Evolutionary conservation across 768 basidiomycete genomes (phyloP), one percentile per base, ranked within the genome.

Genomic region (Strobilomyces dryophilus): DNA sequence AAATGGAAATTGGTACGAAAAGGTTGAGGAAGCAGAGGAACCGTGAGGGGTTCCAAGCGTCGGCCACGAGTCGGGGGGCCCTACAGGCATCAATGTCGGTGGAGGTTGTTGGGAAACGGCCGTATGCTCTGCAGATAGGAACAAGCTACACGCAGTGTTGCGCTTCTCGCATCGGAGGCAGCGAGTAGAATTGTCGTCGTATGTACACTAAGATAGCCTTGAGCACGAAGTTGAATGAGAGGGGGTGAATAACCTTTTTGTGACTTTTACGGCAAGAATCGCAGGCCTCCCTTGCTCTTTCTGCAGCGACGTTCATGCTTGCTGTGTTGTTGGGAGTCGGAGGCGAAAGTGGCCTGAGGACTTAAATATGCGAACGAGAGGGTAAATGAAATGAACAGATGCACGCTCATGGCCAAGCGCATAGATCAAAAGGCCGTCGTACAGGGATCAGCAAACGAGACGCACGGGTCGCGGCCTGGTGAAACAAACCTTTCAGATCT

Each of bases 281-380:
- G 54, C 65, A 66, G n/a, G 65, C 65, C 37, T 58, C 61, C 51
- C 49, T 63, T 12, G 65, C 66, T 63, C 66, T 67, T 31, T 61
- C 58, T 37, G 54, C 1, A 8, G 37, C 27, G 24, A 9, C 36
- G 57, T 45, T 66, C 66, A 66, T 67, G 35, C 26, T 47, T 52
- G 49, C 24, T 42, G 42, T 21, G 48, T 51, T 47, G 50, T 47
- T 47, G 20, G 29, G 39, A 45, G 46, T 41, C 40, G 31, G 31
- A 43, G 35, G 17, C 41, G 45, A 55, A 26, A 36, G 17, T 0
- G 45, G 12, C 14, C 14, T 32, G 8, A 21, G 27, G 17, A 47
- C 41, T 61, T 66, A 66, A 63, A 66, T 66, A 67, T 47, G 24
- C 26, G n/a, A 17, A 34, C 20, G 24, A 45, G 24, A 45, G 32